Evolutionary conservation across 2,329 filamentous ascomycete species (phyloP), one percentile per base, ranked within the genome.

Genomic region (Fusarium beomiforme): DNA sequence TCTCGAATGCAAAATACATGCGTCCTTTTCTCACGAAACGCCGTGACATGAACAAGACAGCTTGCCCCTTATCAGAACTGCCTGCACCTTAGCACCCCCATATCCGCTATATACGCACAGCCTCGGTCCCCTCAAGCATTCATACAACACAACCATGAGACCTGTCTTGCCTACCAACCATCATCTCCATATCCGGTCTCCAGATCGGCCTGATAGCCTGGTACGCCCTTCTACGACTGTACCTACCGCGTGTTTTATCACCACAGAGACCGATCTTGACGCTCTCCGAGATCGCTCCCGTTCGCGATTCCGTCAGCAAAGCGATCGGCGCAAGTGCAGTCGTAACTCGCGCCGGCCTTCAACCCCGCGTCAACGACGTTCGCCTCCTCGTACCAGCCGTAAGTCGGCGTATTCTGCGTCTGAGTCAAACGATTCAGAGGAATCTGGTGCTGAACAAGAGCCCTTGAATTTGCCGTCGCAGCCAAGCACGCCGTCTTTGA

Each of bases 221-320:
- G 53, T 59, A 24, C 61, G 70, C 46, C 61, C 65, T 49, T 61
- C 69, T 36, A 72, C 76, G 37, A 47, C 71, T 34, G 69, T 76
- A 14, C 70, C 78, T 43, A 72, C 80, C 26, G 69, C 77, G n/a
- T 82, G 79, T 69, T 79, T 81, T 70, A 76, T 82, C 59, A 76
- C 80, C 16, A 80, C 77, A 16, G 81, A 82, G 53, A 74, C 76
- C 33, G 72, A 77, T 26, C 74, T 82, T 19, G 76, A 79, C 44
- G 60, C 65, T 37, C 59, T 64, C 37, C 72, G 67, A 59, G 71
- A 75, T 54, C 67, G 70, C 42, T 76, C 75, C 37, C 75, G 71
- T 56, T 63, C 73, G 24, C 72, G 61, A 59, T 59, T 69, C 43
- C 72, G 68, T 37, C 74, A 69, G 43, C 76, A 68, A 47, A 58